phyloP scores from a whole-genome alignment of 352 stramenopile species.

The Phytophthora ramorum region DNA sequence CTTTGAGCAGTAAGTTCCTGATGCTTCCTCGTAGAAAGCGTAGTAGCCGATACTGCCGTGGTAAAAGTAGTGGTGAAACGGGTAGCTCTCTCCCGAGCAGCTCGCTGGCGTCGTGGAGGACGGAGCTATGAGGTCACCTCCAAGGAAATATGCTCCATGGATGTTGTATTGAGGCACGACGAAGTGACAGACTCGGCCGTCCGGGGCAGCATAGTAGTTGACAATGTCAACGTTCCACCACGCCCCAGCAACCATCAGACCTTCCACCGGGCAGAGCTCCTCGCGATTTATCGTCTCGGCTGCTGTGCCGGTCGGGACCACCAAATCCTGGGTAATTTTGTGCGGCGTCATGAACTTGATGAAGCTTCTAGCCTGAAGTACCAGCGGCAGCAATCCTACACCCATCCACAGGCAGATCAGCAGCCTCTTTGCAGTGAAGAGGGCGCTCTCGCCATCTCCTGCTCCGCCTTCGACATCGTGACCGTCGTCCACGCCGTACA shows the following conservation, averaged over 20 bases:
- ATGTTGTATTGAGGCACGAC: slow-evolving; percentile 25
- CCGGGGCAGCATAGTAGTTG: slow-evolving; percentile 1
- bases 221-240: slow-evolving; percentile 11
- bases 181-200: slow-evolving; percentile 5
- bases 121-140: neutral
- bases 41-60: slow-evolving; percentile 24
- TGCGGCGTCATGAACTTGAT: neutral
- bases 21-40: slow-evolving; percentile 19
- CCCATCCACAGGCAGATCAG: neutral
- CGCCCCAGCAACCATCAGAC: slow-evolving; percentile 4
- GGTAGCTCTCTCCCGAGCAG: slow-evolving; percentile 5
- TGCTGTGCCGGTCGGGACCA: neutral
- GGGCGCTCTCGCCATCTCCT: neutral
- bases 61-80: slow-evolving; percentile 22
- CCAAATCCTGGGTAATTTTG: neutral
- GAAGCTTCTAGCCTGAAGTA: neutral
- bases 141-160: slow-evolving; percentile 12
- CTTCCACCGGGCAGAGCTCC: slow-evolving; percentile 7
- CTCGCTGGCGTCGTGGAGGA: slow-evolving; percentile 3
- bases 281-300: neutral
- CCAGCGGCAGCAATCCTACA: neutral
- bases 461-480: neutral
- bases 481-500: neutral
- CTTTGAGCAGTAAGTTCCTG: slow-evolving; percentile 9
- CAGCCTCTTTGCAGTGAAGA: neutral